Conservation (phyloP, 164 flowering plant genomes). For the Brasenia schreberi region DNA sequence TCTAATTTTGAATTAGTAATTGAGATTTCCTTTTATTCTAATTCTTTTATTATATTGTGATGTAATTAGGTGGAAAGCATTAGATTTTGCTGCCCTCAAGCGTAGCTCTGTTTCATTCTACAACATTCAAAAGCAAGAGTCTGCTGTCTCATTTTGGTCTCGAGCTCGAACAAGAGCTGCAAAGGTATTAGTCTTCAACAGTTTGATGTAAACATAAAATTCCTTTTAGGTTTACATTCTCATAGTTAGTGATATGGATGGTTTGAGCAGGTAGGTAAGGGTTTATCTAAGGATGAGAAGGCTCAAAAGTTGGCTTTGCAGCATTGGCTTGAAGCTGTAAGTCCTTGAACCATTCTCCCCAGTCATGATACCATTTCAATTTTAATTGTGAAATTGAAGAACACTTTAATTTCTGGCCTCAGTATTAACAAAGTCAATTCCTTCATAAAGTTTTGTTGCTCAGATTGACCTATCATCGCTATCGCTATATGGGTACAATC, state of each 20-base stretch:
- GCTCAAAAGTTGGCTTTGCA: slow-evolving; percentile 57
- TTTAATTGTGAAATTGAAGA: too few species aligned
- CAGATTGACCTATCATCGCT: too few species aligned
- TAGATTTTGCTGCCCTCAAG: slow-evolving; percentile 42
- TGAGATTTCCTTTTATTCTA: not conserved
- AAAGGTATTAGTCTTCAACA: slow-evolving; percentile 28
- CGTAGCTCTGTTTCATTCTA: slow-evolving; percentile 45
- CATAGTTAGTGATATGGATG: not conserved
- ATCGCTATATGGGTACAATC: too few species aligned
- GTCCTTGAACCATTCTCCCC: slow-evolving; percentile 4
- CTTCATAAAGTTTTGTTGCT: too few species aligned
- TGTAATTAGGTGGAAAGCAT: slow-evolving; percentile 51
- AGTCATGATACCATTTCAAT: not conserved
- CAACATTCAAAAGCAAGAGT: slow-evolving; percentile 28
- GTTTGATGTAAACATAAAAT: not conserved
- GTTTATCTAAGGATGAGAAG: slow-evolving; percentile 61
- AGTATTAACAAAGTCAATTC: too few species aligned
- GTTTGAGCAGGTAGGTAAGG: slow-evolving; percentile 52
- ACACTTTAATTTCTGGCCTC: too few species aligned
- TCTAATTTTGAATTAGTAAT: not conserved
- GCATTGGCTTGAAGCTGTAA: slow-evolving; percentile 91
- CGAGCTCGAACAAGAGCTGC: slow-evolving; percentile 45
- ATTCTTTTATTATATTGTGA: not conserved
- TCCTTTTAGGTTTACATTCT: not conserved
- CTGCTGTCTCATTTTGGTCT: slow-evolving; percentile 45